Evolutionary conservation across 2,329 filamentous ascomycete species (phyloP), one percentile per base, ranked within the genome.

Genomic region (Pseudopyrenochaeta lycopersici): DNA sequence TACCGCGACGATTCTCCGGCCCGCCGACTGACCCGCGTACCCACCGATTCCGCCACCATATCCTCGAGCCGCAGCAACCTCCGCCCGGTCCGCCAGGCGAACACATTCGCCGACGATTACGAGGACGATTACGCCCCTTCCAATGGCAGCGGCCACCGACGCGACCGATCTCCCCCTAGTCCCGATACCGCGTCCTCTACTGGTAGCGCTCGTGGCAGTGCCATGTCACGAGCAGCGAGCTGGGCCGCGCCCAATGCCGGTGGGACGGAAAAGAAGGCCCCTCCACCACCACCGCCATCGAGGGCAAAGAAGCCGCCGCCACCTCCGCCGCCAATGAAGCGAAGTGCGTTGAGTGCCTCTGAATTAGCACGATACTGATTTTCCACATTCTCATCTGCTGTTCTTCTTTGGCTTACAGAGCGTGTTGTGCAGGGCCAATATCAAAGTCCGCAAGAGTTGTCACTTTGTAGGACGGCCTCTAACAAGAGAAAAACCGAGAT

Each of bases 221-320:
- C 76, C 44, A 69, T 80, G 38, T 84, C 83, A 40, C 77, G 83
- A 55, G 79, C 77, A 27, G 75, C 81, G 18, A 87, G 83, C 66
- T 81, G 80, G 64, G 78, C 77, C 15, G 77, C 76, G 14, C 58
- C 63, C 18, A 72, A 68, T 6, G 55, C 62, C 47, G 64, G 59
- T 46, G 54, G 53, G 7, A 63, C 58, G 41, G 74, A 67, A 49
- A 83, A 83, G 71, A 86, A 85, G 73, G 82, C 81, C 39, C 71
- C 73, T 35, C 73, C 73, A 17, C 84, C 85, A 41, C 87, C 87
- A 17, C 87, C 87, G 23, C 87, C 87, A 20, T 83, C 82, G 18
- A 78, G 86, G 67, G 77, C 84, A 31, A 90, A 88, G 80, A 89
- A 89, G 73, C 85, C 86, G 11, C 83, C 84, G 18, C 85, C 87